Base-by-base conservation (phyloP, 1,284 basidiomycete species). In the Boletellus dicymbophilus region DNA sequence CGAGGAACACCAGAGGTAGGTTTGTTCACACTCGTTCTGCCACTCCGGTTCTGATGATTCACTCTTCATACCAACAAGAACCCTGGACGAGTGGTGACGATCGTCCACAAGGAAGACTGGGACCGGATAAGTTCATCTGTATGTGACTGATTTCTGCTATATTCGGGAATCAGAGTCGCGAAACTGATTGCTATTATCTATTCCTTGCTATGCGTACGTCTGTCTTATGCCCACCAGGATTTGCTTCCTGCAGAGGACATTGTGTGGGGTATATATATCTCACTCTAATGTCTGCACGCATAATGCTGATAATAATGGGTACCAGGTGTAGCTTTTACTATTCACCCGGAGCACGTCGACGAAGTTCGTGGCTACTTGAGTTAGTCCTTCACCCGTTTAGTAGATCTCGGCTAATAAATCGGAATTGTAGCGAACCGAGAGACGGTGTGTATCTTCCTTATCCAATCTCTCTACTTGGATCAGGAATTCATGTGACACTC, bases 61-160 rank as follows among this genome's bases (percentile, higher is more conserved):
- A 6, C 10, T 12, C 25, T 11, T 18, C 15, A n/a, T 21, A 10
- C 12, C 10, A n/a, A 9, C 6, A 59, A 90, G 84, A 79, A 72
- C 52, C 89, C 89, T 9, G 92, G 92, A 5, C 73, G 90, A 21
- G 92, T 93, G 6, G 91, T 92, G 2, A 95, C 92, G 2, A 74
- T 95, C 6, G 77, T 95, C 20, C 86, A 88, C 62, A 85, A 88
- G 51, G 80, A 84, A 64, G 88, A 93, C 50, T 95, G 92, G 92
- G 81, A 85, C 44, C 67, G 69, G 11, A 85, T 89, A 59, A 84
- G 85, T 37, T 72, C 64, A 28, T 76, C 78, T 39, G 87, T 87
- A 54, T 51, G 79, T 62, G 10, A 37, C 20, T 4, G 30, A 28
- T 33, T 16, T n/a, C 22, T 3, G n/a, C 10, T 12, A 4, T 30